Evolutionary conservation across 192 early-diverging fungal species (phyloP), one percentile per base, ranked within the genome.

Genomic region (Lobosporangium transversale): DNA sequence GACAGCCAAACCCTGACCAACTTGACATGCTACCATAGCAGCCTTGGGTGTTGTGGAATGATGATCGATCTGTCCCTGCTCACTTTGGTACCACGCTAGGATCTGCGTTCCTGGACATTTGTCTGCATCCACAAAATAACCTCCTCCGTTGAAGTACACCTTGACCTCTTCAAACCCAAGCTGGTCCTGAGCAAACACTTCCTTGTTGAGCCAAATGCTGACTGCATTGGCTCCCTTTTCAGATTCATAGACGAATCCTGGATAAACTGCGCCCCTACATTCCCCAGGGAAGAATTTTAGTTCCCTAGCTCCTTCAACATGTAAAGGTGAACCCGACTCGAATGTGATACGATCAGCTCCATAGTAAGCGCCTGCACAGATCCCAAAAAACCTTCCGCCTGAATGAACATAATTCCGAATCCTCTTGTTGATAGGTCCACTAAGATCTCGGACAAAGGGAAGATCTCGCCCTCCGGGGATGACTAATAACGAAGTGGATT

Each of bases 301-400:
- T 47, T 93, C 89, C 30, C 95, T 83, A 11, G 84, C 58, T 17
- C 94, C 95, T 35, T 86, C 67, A 6, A 97, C 92, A 64, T 91
- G 84, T 48, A 90, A 78, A 8, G 60, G 60, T 24, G 81, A 79
- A 5, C 86, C 89, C 0, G 81, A 71, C 80, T 97, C 92, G 82
- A 98, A 97, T 68, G 92, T 90, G 26, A 94, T 89, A 18, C 78
- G 70, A 6, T 69, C 75, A 29, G 84, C 82, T 6, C 84, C 93
- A 75, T 93, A 98, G 79, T 97, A 97, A 2, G 83, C 86, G 21
- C 97, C 98, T 0, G 94, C 95, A 56, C 98, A 97, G 9, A 99
- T 89, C 0, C 98, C 98, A 53, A 95, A 80, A 79, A 95, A 99
- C 23, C 85, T 80, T 2, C 98, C 98, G 48, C 95, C 96, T 20